phyloP scores from a whole-genome alignment of 805 yeast genomes.

The Zygoascus bituminiphila region DNA sequence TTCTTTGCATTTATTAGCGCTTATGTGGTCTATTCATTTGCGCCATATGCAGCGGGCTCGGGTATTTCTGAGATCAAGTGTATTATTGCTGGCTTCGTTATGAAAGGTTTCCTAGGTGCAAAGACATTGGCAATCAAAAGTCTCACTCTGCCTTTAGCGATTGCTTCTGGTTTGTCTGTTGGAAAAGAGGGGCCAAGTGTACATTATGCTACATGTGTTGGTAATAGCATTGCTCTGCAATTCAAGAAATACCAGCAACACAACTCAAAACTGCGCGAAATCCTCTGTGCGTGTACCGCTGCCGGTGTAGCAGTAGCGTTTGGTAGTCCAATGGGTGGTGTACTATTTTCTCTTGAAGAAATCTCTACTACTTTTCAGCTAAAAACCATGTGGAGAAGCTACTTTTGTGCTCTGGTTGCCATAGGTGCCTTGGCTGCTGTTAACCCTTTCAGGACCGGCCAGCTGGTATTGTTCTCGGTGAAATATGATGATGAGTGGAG shows the following conservation, averaged over 20 bases:
- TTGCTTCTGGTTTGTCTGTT: conserved; percentile 85
- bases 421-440: conserved; percentile 70
- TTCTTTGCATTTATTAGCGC: conserved; percentile 60
- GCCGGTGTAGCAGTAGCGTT: conserved; percentile 99
- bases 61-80: conserved; percentile 97
- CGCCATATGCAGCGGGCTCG: conserved; percentile 93
- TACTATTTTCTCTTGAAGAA: conserved; percentile 85
- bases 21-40: conserved; percentile 54
- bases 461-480: conserved; percentile 88
- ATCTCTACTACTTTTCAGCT: conserved; percentile 67
- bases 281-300: conserved; percentile 83
- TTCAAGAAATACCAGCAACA: conserved; percentile 33
- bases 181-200: conserved; percentile 99
- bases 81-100: conserved; percentile 81
- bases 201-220: conserved; percentile 97
- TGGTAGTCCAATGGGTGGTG: conserved; percentile 97
- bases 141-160: conserved; percentile 77
- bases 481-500: conserved; percentile 82
- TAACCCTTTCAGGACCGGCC: conserved; percentile 93
- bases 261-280: conserved; percentile 38
- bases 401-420: conserved; percentile 84
- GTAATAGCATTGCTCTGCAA: conserved; percentile 59
- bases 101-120: conserved; percentile 67
- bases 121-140: conserved; percentile 68
- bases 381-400: conserved; percentile 81